Conservation (phyloP, 2,329 filamentous ascomycete genomes). For the Diaporthe sp. region DNA sequence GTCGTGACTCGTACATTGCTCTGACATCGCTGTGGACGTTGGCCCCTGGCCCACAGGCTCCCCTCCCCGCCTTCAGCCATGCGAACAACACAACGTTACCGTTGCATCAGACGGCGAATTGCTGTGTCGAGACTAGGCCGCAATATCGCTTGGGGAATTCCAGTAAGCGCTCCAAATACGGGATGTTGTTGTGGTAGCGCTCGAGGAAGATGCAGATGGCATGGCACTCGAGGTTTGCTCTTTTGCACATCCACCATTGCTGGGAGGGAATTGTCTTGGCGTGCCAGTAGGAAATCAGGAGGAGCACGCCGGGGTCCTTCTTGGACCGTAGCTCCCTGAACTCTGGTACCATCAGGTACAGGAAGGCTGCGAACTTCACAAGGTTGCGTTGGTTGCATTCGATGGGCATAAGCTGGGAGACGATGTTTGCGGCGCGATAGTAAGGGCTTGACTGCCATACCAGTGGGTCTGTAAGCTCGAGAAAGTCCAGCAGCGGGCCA, state of each 20-base stretch:
- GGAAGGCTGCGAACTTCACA: constrained; percentile 58
- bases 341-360: constrained; percentile 54
- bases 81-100: not conserved
- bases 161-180: constrained; percentile 33
- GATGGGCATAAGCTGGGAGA: constrained; percentile 50
- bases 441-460: constrained; percentile 44
- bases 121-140: constrained; percentile 13
- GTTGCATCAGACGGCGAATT: not conserved
- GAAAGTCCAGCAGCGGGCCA: constrained; percentile 43
- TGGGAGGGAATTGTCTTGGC: constrained; percentile 54
- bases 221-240: constrained; percentile 59
- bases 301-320: constrained; percentile 64
- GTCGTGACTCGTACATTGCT: constrained; percentile 12
- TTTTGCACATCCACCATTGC: constrained; percentile 59
- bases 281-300: constrained; percentile 69
- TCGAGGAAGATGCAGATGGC: constrained; percentile 57
- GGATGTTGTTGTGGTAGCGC: constrained; percentile 34
- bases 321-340: constrained; percentile 56
- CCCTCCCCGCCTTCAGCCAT: not conserved
- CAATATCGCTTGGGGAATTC: constrained; percentile 35
- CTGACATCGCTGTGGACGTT: not conserved
- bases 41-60: not conserved
- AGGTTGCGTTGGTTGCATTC: constrained; percentile 52
- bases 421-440: constrained; percentile 45
- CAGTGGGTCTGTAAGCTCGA: constrained; percentile 39